These are phyloP conservation scores for Ophiocytium majus DNA, from an alignment of 352 stramenopile species.

Conservation along the genomic window DNA sequence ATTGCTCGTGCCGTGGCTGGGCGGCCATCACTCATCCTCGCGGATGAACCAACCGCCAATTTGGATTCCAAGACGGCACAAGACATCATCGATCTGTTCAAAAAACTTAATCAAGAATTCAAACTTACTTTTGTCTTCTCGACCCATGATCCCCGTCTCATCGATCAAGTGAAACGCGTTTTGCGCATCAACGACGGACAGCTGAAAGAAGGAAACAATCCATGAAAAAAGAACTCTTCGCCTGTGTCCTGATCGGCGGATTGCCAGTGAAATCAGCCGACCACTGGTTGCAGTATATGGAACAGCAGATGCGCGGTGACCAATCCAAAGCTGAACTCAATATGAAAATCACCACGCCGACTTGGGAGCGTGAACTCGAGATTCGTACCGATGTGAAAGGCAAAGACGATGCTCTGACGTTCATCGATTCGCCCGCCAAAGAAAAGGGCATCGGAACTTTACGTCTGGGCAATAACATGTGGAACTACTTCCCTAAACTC, in stretches of 20 bases:
- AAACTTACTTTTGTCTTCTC: constrained; percentile 11
- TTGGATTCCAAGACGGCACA: constrained; percentile 2
- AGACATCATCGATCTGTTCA: constrained; percentile 5
- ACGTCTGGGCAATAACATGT: not conserved
- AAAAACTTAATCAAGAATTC: constrained; percentile 12
- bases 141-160: constrained; percentile 1
- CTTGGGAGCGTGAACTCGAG: not conserved
- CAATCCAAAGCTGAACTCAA: not conserved
- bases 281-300: not conserved
- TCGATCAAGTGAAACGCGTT: not conserved
- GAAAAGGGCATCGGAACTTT: constrained; percentile 1
- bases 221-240: constrained; percentile 13
- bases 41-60: not conserved
- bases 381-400: constrained; percentile 4
- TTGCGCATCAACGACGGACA: not conserved
- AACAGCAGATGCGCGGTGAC: not conserved
- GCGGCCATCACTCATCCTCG: not conserved
- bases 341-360: not conserved
- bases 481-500: constrained; percentile 13
- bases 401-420: not conserved
- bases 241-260: not conserved
- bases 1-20: not conserved
- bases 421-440: constrained; percentile 1
- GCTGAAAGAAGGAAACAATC: not conserved
- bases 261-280: not conserved